A percentile compares a stretch with the other conserved stretches of the same genome.
Evolutionary conservation across 2,329 filamentous ascomycete genomes (phyloP).

Genomic region (Colletotrichum sansevieriae): DNA sequence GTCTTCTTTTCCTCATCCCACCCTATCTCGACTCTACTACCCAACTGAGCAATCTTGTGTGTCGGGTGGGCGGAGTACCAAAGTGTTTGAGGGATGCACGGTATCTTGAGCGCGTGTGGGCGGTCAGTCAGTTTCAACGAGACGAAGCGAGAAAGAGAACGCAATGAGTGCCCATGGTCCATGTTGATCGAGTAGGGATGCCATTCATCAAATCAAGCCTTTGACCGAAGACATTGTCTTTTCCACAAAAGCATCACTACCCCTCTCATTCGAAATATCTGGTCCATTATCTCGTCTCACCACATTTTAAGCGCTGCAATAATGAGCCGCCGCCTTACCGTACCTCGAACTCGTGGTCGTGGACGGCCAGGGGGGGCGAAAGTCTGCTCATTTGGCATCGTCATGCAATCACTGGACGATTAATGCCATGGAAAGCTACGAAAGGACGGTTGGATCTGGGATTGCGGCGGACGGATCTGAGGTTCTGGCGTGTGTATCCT

Average conservation of each 20-base stretch:
- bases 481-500: neutral
- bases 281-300: constrained; percentile 8
- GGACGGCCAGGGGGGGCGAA: constrained; percentile 5
- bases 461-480: neutral
- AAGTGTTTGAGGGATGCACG: constrained; percentile 6
- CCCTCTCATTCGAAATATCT: neutral
- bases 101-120: neutral
- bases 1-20: neutral
- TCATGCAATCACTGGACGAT: constrained; percentile 28
- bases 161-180: too few species aligned
- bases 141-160: neutral
- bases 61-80: neutral
- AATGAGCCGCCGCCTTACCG: constrained; percentile 23
- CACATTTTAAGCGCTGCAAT: constrained; percentile 31
- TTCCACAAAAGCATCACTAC: neutral
- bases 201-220: too few species aligned
- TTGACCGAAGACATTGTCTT: neutral
- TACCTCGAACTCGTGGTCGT: neutral
- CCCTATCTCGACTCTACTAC: neutral
- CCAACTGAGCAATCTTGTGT: neutral
- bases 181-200: too few species aligned
- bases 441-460: neutral
- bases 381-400: constrained; percentile 1
- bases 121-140: constrained; percentile 11
- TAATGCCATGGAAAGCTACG: constrained; percentile 23